A percentile compares a stretch with the other conserved stretches of the same genome.
Evolutionary conservation across 2,329 filamentous ascomycete species (phyloP).

Genomic region (Pestalotiopsis sp.): DNA sequence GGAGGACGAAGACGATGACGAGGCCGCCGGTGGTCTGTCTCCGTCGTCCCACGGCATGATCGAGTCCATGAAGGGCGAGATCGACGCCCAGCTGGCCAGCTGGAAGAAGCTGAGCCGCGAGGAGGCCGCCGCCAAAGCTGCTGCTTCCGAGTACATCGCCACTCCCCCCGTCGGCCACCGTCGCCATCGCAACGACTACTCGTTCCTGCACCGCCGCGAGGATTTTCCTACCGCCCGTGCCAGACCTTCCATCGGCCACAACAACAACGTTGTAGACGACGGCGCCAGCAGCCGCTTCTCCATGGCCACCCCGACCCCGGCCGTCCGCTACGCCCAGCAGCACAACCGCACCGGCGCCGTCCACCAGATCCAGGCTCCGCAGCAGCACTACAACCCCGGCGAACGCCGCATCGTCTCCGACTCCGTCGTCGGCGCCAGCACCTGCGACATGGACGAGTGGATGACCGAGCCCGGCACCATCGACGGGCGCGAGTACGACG

Average conservation of each 20-base stretch:
- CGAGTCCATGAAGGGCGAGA: no score
- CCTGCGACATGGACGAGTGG: background rate
- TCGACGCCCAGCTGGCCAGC: no score
- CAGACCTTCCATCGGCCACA: background rate
- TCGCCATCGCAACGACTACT: background rate
- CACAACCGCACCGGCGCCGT: background rate
- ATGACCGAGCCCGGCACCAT: background rate
- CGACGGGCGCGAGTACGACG: background rate
- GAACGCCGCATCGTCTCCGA: background rate
- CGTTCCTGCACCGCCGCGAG: background rate
- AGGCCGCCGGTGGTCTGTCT: background rate
- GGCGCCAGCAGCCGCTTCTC: background rate
- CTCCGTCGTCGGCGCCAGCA: background rate
- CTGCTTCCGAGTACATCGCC: background rate
- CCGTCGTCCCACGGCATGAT: no score
- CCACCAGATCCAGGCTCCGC: background rate
- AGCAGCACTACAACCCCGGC: background rate
- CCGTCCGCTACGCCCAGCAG: background rate
- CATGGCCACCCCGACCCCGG: background rate
- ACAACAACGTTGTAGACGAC: background rate
- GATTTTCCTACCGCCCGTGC: no score
- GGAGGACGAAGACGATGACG: background rate
- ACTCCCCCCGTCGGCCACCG: background rate
- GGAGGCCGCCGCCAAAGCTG: no score
- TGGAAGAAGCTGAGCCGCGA: no score